A percentile compares a stretch with the other conserved stretches of the same genome.
Conservation (phyloP, 2,329 filamentous ascomycete species). For the Myriosclerotinia duriaeana region DNA sequence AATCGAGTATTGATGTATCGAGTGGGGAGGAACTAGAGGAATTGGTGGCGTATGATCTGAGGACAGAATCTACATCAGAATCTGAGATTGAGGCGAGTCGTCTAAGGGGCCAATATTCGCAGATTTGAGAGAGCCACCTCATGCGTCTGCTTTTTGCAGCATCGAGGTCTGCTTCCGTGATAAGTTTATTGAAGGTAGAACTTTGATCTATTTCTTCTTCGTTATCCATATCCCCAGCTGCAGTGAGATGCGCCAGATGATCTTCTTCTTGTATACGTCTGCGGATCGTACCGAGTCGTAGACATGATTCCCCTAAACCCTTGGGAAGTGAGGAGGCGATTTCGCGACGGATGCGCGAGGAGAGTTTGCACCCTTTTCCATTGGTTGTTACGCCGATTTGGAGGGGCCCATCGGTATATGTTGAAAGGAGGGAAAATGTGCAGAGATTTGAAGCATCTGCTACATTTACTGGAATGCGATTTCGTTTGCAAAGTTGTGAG, state of each 20-base stretch:
- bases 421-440: conserved; percentile 86
- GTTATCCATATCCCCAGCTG: conserved; percentile 39
- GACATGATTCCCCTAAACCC: conserved; percentile 74
- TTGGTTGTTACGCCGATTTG: conserved; percentile 96
- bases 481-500: conserved; percentile 69
- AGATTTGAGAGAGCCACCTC: conserved; percentile 92
- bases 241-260: conserved; percentile 44
- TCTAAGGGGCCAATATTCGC: conserved; percentile 95
- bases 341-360: conserved; percentile 83
- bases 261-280: conserved; percentile 74
- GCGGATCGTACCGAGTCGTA: conserved; percentile 71
- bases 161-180: conserved; percentile 71
- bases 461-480: conserved; percentile 91
- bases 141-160: conserved; percentile 77
- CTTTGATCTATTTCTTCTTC: conserved; percentile 68
- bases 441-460: conserved; percentile 83
- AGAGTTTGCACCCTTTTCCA: conserved; percentile 89
- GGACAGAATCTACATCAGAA: conserved; percentile 71
- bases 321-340: conserved; percentile 76
- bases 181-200: conserved; percentile 79
- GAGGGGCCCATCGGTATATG: conserved; percentile 83
- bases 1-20: conserved; percentile 39
- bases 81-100: conserved; percentile 78
- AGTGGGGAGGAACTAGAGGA: conserved; percentile 37
- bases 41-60: conserved; percentile 64